Conservation (phyloP, 2,329 filamentous ascomycete genomes). For the Mycosphaerelloides madeirae region DNA sequence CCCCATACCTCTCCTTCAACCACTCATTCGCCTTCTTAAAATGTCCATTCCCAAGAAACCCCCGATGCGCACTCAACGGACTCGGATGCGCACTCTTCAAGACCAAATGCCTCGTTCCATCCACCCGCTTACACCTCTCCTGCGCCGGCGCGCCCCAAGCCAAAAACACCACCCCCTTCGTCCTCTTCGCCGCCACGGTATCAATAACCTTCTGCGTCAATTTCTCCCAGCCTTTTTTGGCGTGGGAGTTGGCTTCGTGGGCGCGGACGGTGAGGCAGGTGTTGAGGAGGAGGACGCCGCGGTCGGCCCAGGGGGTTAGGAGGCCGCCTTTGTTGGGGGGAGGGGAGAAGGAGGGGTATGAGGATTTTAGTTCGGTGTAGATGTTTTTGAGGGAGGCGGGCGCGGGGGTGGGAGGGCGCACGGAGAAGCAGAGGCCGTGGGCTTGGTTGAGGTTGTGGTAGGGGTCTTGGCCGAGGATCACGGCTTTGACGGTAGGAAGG, state of each 20-base stretch:
- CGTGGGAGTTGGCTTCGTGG: slow-evolving; percentile 80
- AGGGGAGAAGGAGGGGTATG: slow-evolving; percentile 72
- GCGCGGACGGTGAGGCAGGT: slow-evolving; percentile 91
- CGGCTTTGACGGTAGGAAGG: slow-evolving; percentile 79
- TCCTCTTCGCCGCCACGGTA: slow-evolving; percentile 70
- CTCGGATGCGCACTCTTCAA: slow-evolving; percentile 86
- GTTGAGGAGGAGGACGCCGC: slow-evolving; percentile 88
- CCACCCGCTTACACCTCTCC: slow-evolving; percentile 70
- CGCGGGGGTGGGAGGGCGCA: slow-evolving; percentile 79
- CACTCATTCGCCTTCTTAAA: slow-evolving; percentile 81
- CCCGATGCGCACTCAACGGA: slow-evolving; percentile 76
- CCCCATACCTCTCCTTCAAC: slow-evolving; percentile 72
- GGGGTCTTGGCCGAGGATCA: slow-evolving; percentile 92
- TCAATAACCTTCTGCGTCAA: slow-evolving; percentile 93
- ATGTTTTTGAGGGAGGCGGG: slow-evolving; percentile 92
- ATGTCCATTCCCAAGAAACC: slow-evolving; percentile 69
- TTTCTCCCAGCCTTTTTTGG: slow-evolving; percentile 82
- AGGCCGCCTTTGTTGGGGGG: slow-evolving; percentile 77
- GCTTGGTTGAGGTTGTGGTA: slow-evolving; percentile 96
- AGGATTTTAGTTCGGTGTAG: slow-evolving; percentile 79
- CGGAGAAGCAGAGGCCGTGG: slow-evolving; percentile 92
- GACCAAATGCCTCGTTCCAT: slow-evolving; percentile 70
- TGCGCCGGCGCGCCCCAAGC: slow-evolving; percentile 88
- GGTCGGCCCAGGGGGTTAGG: slow-evolving; percentile 88
- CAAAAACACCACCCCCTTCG: slow-evolving; percentile 83